Evolutionary conservation across 306 rosid genomes (phyloP), one percentile per base, ranked within the genome.

Genomic region (Trifolium subterraneum): DNA sequence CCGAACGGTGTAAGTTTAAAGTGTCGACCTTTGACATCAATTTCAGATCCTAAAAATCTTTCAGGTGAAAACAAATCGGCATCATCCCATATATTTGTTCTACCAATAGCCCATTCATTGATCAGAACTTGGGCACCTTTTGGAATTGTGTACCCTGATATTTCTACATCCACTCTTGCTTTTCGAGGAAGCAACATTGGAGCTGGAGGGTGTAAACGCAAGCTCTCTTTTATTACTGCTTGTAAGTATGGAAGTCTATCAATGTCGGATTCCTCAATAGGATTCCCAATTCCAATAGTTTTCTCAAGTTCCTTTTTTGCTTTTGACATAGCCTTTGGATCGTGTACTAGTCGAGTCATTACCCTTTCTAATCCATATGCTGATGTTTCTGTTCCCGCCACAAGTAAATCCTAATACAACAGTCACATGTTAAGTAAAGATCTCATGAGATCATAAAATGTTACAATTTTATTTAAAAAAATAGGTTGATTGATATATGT

Each of bases 1-100:
- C 92, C 89, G 15, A 90, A 90, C 0, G 92, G 90, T 0, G 81
- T 63, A 0, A 90, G 71, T 83, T 84, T 80, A 69, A 90, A 90
- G 5, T 73, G 55, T 4, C 80, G 10, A 0, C 90, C 89, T 79
- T 31, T 82, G 0, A 86, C 76, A 19, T 88, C 89, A 3, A 85
- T 19, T 14, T 7, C 83, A 0, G 82, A 74, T 11, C 76, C 87
- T 11, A 81, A 6, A 20, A 90, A 90, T 55, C 96, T 83, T 22
- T 90, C 90, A 0, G 93, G 96, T 31, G 47, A 70, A 44, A 88
- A 90, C 5, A 55, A 52, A 6, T 77, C 13, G 0, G 92, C 79
- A 25, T 84, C 77, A 0, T 85, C 80, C 97, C 94, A 88, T 3
- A 47, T 13, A 0, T 22, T 51, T 5, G 87, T 58, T 33, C 85